Evolutionary conservation across 208 protist genomes (phyloP), one percentile per base, ranked within the genome.

Genomic region (Leishmania mexicana): DNA sequence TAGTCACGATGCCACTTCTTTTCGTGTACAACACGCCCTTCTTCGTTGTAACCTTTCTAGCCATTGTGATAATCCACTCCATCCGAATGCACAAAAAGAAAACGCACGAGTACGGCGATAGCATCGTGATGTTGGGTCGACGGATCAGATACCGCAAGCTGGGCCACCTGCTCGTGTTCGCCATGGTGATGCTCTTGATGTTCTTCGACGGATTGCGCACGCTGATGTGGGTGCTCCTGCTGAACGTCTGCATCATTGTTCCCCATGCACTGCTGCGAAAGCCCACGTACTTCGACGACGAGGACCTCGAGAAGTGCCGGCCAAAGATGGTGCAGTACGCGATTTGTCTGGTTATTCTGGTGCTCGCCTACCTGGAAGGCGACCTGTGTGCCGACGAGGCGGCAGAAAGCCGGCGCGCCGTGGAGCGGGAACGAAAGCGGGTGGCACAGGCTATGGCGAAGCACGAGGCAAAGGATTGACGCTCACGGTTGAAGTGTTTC

Each of bases 231-330:
- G 79, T 95, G 40, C 17, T 90, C 4, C 31, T 92, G n/a, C 77
- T 96, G n/a, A 94, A 91, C 83, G 17, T 67, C 19, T 74, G 87
- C 38, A 28, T 96, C 13, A 81, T 97, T 53, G 76, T 96, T n/a
- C 89, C 93, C 5, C 94, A 97, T 81, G 94, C 92, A 21, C 72
- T 95, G 54, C 86, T 84, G 35, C 90, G 93, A 54, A 86, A 85
- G 51, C 90, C 93, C 5, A 93, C 90, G 1, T 95, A 93, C 84
- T 97, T 96, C 85, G 91, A 97, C 73, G 93, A 97, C 76, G 93
- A 95, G 72, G 93, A 97, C 40, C 65, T 97, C 71, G 94, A 97
- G 80, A 97, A 96, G 82, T 88, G 87, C 51, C 87, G 94, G 10
- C 93, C 94, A 24, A 95, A 95, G 84, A 71, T 93, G 65, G 77